Conservation (phyloP, 129 eudicot genomes). For the Saussurea involucrata region DNA sequence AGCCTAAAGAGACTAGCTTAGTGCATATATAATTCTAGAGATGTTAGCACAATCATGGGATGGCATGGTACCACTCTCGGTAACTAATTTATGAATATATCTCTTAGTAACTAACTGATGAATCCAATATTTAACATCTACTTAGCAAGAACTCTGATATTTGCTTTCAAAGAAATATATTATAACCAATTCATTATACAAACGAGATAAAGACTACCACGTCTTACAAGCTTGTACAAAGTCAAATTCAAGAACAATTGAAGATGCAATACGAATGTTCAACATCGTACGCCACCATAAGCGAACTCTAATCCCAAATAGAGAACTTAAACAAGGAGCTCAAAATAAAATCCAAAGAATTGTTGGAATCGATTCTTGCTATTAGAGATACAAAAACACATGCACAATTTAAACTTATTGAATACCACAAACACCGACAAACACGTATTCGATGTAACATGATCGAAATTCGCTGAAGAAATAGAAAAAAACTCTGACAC, state of each 20-base stretch:
- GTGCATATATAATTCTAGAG: not conserved
- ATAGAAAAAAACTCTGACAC: too few species aligned
- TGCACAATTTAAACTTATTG: too few species aligned
- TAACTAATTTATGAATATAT: too few species aligned
- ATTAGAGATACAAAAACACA: too few species aligned
- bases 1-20: slow-evolving; percentile 1
- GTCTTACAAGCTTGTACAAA: slow-evolving; percentile 64
- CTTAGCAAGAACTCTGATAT: not conserved
- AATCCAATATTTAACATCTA: slow-evolving; percentile 4
- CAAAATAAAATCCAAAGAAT: slow-evolving; percentile 31
- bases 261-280: slow-evolving; percentile 90
- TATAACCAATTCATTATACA: too few species aligned
- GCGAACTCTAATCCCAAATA: slow-evolving; percentile 58
- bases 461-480: too few species aligned
- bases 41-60: slow-evolving; percentile 4
- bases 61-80: too few species aligned
- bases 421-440: too few species aligned
- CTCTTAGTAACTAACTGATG: slow-evolving; percentile 6
- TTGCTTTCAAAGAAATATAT: not conserved
- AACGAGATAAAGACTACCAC: slow-evolving; percentile 79
- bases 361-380: slow-evolving; percentile 26
- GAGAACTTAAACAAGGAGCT: slow-evolving; percentile 38
- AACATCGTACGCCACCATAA: slow-evolving; percentile 39
- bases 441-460: too few species aligned
- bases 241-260: slow-evolving; percentile 74